Conservation (phyloP, 2,329 filamentous ascomycete species). For the Aspergillus vadensis region DNA sequence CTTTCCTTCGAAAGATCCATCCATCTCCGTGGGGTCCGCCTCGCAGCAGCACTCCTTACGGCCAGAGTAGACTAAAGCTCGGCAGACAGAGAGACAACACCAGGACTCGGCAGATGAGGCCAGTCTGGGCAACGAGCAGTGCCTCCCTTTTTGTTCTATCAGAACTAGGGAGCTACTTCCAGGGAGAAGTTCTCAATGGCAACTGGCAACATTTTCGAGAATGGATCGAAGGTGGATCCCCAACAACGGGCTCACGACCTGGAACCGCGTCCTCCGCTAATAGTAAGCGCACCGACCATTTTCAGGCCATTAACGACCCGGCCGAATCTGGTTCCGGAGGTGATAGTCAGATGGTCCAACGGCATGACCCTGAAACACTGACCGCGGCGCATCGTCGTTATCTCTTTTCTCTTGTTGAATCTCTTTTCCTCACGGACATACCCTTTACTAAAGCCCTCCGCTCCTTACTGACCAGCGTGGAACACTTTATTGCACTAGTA, state of each 20-base stretch:
- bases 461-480: constrained; percentile 57
- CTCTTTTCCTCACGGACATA: constrained; percentile 46
- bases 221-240: constrained; percentile 64
- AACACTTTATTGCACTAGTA: constrained; percentile 77
- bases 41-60: constrained; percentile 61
- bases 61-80: constrained; percentile 61
- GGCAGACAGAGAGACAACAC: constrained; percentile 65
- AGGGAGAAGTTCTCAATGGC: constrained; percentile 81
- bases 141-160: constrained; percentile 86
- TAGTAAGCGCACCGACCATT: constrained; percentile 12
- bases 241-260: constrained; percentile 38
- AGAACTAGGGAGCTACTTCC: constrained; percentile 84
- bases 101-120: constrained; percentile 70
- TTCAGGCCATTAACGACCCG: constrained; percentile 9
- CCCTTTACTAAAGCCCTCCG: constrained; percentile 45
- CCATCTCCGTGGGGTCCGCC: constrained; percentile 70
- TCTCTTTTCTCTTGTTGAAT: constrained; percentile 62
- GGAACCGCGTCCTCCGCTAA: constrained; percentile 40
- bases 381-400: constrained; percentile 78
- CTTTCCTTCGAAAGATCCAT: constrained; percentile 73
- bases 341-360: constrained; percentile 28
- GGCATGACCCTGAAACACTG: constrained; percentile 82
- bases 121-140: constrained; percentile 86
- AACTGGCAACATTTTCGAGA: constrained; percentile 77
- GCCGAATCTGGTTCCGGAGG: constrained; percentile 17